Base-by-base conservation (phyloP, 805 yeast genomes). In the Candida incommunis region DNA sequence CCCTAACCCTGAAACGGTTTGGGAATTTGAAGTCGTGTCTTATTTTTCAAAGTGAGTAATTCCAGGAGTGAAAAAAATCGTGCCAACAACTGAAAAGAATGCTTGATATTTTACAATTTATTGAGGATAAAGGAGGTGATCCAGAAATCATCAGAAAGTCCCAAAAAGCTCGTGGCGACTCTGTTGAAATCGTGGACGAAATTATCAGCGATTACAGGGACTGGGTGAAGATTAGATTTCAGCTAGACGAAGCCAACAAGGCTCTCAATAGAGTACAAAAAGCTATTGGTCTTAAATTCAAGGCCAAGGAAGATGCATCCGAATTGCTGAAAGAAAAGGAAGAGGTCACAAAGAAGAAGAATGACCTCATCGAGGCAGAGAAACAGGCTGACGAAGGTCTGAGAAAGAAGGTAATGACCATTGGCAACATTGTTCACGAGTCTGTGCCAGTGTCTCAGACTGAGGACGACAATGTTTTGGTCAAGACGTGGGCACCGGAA, bases 41-140 rank as follows among this genome's bases (percentile, higher is more conserved):
- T n/a, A n/a, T n/a, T n/a, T n/a, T n/a, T n/a, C n/a, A n/a, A n/a
- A n/a, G n/a, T n/a, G n/a, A n/a, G n/a, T n/a, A n/a, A n/a, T n/a
- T n/a, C n/a, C n/a, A n/a, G n/a, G n/a, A n/a, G n/a, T n/a, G n/a
- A n/a, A n/a, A n/a, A n/a, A n/a, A n/a, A n/a, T n/a, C n/a, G n/a
- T n/a, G n/a, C n/a, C n/a, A n/a, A n/a, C n/a, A n/a, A n/a, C n/a
- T n/a, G 27, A 42, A 23, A 44, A 46, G 35, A 45, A 90, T 92
- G 98, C 78, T 92, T 67, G 98, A 92, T 65, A 85, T 92, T 54
- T 71, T 81, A 53, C 82, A 83, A 61, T 92, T 92, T 63, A 80
- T 92, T 55, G 95, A 80, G 55, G 98, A 92, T 62, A 90, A 87
- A 68, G 98, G 98, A 48, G 98, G 98, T 51, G 77, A 88, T 64